Percentiles rank a stretch among this genome's conserved stretches.
phyloP scores from a whole-genome alignment of 129 eudicot species.

The Lactuca sativa region DNA sequence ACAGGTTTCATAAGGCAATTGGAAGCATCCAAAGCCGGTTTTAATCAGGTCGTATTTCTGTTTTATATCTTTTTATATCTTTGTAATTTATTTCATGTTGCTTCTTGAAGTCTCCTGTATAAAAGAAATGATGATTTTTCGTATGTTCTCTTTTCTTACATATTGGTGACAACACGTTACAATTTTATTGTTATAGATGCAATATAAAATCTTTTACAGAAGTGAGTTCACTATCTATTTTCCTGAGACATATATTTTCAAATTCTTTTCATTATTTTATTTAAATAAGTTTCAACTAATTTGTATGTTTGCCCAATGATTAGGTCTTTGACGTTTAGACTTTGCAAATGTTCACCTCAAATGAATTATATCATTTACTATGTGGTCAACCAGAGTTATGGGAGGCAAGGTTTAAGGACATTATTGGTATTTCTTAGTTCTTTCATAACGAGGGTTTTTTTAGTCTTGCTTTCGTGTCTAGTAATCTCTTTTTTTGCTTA shows the following conservation, averaged over 20 bases:
- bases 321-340: slow-evolving; percentile 75
- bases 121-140: too few species aligned
- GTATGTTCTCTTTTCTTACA: not conserved
- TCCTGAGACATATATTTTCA: not conserved
- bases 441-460: too few species aligned
- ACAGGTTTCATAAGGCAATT: slow-evolving; percentile 60
- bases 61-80: too few species aligned
- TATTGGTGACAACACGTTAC: not conserved
- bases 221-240: too few species aligned
- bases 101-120: too few species aligned
- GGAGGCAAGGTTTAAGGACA: slow-evolving; percentile 40
- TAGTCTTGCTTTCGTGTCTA: too few species aligned
- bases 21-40: slow-evolving; percentile 84
- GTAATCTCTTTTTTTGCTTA: too few species aligned
- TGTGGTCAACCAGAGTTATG: slow-evolving; percentile 73
- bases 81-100: too few species aligned
- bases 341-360: slow-evolving; percentile 69
- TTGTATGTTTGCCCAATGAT: not conserved
- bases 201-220: too few species aligned
- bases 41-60: slow-evolving; percentile 53
- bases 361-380: slow-evolving; percentile 61
- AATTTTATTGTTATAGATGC: slow-evolving; percentile 2
- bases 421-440: too few species aligned
- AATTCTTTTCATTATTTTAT: not conserved
- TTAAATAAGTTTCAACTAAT: slow-evolving; percentile 1